Evolutionary conservation across 257 asterid species (phyloP).

Genomic region (Scutellaria barbata): DNA sequence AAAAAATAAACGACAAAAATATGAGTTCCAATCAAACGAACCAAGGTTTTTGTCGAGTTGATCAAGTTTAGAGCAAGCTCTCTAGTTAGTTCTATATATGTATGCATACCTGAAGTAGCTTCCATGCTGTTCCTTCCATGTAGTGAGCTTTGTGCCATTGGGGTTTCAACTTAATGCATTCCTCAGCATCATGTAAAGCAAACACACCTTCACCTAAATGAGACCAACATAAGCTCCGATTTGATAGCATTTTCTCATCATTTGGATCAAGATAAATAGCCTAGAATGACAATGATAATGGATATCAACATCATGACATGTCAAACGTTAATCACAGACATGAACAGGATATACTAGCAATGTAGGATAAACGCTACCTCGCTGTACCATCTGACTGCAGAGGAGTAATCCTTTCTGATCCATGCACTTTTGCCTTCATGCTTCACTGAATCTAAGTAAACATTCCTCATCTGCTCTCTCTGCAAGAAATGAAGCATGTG

Average conservation of each 20-base stretch:
- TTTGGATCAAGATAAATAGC: conserved; percentile 13
- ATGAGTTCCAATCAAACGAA: no score
- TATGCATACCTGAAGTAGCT: conserved; percentile 29
- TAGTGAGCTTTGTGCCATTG: conserved; percentile 38
- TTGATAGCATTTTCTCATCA: not conserved
- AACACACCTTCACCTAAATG: conserved; percentile 5
- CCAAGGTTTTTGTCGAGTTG: no score
- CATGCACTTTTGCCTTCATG: conserved; percentile 30
- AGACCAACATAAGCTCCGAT: conserved; percentile 36
- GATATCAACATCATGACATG: no score
- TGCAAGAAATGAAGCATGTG: not conserved
- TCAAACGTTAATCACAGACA: not conserved
- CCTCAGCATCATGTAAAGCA: conserved; percentile 38
- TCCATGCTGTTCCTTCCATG: conserved; percentile 39
- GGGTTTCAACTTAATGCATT: conserved; percentile 31
- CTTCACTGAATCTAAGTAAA: conserved; percentile 2
- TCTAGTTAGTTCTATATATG: no score
- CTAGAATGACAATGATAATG: conserved; percentile 2
- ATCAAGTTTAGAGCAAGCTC: no score
- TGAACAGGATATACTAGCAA: no score
- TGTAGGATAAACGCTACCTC: conserved; percentile 27
- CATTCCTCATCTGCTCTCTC: conserved; percentile 10
- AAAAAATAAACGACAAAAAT: not conserved
- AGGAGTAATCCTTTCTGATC: conserved; percentile 25
- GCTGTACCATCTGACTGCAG: conserved; percentile 39